phyloP scores from a whole-genome alignment of 805 yeast species.

The Sugiyamaella chiloensis region DNA sequence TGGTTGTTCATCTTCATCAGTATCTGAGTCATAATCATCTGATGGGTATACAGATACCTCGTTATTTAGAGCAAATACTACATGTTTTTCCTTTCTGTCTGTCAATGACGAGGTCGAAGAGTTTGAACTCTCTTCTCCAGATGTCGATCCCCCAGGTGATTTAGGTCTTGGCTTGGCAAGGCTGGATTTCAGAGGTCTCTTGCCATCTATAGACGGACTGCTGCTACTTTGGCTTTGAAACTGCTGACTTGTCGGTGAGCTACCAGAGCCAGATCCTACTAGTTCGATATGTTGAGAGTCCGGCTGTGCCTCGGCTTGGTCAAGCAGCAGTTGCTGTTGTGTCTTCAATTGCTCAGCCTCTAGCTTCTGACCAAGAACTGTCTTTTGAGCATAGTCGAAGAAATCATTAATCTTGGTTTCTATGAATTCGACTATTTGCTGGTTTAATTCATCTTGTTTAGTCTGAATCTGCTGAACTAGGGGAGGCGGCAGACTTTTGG shows the following conservation, averaged over 20 bases:
- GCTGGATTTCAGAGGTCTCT: conserved; percentile 18
- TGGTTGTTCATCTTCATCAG: conserved; percentile 16
- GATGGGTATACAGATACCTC: conserved; percentile 13
- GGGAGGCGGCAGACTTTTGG: conserved; percentile 9
- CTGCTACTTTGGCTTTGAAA: too few species aligned
- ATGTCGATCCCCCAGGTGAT: not conserved
- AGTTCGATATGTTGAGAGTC: not conserved
- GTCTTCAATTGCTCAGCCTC: not conserved
- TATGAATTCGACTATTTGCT: conserved; percentile 17
- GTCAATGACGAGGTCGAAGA: conserved; percentile 13
- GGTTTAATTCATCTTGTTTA: conserved; percentile 16
- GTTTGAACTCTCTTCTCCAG: not conserved
- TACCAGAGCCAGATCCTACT: conserved; percentile 4
- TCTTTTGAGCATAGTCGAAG: conserved; percentile 13
- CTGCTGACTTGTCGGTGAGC: conserved; percentile 2
- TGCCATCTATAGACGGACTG: not conserved
- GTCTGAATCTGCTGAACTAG: conserved; percentile 10
- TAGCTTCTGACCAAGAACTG: conserved; percentile 9
- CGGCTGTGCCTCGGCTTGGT: not conserved
- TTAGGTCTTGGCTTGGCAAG: conserved; percentile 10
- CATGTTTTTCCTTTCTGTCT: conserved; percentile 13
- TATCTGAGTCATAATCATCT: conserved; percentile 14
- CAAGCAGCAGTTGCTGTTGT: not conserved
- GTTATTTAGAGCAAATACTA: conserved; percentile 24
- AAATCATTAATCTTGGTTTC: conserved; percentile 16